Evolutionary conservation across 2,329 filamentous ascomycete species (phyloP), one percentile per base, ranked within the genome.

Genomic region (Trichoderma guizhouense): DNA sequence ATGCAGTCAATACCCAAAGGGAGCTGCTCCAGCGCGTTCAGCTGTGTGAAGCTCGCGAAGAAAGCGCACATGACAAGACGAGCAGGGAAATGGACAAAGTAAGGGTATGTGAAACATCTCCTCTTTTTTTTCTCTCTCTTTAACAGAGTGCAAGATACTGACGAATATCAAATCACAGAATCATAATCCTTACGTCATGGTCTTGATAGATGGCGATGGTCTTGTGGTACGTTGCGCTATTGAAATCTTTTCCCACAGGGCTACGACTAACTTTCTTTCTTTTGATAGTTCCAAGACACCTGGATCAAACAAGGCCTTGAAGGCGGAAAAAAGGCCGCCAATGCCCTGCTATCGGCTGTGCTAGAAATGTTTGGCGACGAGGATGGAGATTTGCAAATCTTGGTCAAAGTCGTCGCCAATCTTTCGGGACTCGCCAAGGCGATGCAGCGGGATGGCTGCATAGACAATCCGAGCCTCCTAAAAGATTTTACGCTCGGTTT

Each of bases 161-260:
- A 70, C 53, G 15, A 15, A 18, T 15, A 8, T 15, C 18, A 2
- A 3, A 3, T 65, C 7, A 61, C 75, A 89, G 86, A 85, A 83
- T 72, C 83, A 81, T 64, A 90, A 90, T 79, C 84, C 86, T 53
- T 91, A 91, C 78, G 83, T 90, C 76, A 79, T 88, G 74, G 84
- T 90, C 51, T 77, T 91, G 74, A 86, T 92, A 75, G 90, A 91
- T 78, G 90, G 89, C 47, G 86, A 92, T 78, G 87, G 88, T 58
- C 83, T 90, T 72, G 81, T 90, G 78, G 89, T 91, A 76, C 69
- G 77, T 76, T 65, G 26, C 15, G 12, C 9, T n/a, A 3, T 21
- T 34, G 47, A 4, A 36, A 34, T 14, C 39, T 34, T 12, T 4
- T 6, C 9, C 26, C 5, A 3, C 11, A 47, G 8, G 7, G n/a